Percentiles rank a stretch among this genome's conserved stretches.
These are phyloP conservation scores for Seiridium cupressi DNA, from an alignment of 2,329 filamentous ascomycete species.

Conservation along the genomic window DNA sequence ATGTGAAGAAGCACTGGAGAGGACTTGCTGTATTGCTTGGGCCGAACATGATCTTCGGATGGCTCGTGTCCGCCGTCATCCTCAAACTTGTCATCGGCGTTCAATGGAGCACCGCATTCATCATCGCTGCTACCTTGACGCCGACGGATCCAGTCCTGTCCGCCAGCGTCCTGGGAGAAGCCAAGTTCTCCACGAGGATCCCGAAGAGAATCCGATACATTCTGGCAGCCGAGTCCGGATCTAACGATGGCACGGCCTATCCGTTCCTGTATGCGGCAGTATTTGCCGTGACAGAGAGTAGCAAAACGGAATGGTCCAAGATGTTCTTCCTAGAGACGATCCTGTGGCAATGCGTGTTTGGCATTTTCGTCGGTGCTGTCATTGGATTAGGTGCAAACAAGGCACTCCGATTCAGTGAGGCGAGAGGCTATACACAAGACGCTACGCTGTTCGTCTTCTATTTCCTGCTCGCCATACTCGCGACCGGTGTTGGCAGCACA, in stretches of 20 bases:
- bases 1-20: slow-evolving; percentile 46
- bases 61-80: slow-evolving; percentile 56
- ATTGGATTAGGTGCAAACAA: slow-evolving; percentile 47
- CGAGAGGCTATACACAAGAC: slow-evolving; percentile 51
- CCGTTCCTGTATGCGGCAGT: slow-evolving; percentile 59
- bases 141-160: slow-evolving; percentile 61
- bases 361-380: slow-evolving; percentile 49
- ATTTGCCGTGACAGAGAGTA: slow-evolving; percentile 35
- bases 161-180: slow-evolving; percentile 58
- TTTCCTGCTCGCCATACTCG: slow-evolving; percentile 42
- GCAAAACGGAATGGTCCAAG: not conserved
- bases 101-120: slow-evolving; percentile 50
- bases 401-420: slow-evolving; percentile 41
- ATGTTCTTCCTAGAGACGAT: slow-evolving; percentile 1
- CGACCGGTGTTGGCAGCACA: slow-evolving; percentile 55
- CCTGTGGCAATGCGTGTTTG: slow-evolving; percentile 52
- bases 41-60: slow-evolving; percentile 62
- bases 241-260: slow-evolving; percentile 62
- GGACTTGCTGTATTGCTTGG: slow-evolving; percentile 55
- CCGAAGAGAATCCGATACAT: slow-evolving; percentile 55
- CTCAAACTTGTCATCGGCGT: slow-evolving; percentile 55
- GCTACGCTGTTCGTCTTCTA: slow-evolving; percentile 54
- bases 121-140: slow-evolving; percentile 60
- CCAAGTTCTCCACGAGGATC: slow-evolving; percentile 61
- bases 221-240: slow-evolving; percentile 60